These are phyloP conservation scores for Fusarium nisikadoi DNA, from an alignment of 2,329 filamentous ascomycete genomes.

Conservation along the genomic window DNA sequence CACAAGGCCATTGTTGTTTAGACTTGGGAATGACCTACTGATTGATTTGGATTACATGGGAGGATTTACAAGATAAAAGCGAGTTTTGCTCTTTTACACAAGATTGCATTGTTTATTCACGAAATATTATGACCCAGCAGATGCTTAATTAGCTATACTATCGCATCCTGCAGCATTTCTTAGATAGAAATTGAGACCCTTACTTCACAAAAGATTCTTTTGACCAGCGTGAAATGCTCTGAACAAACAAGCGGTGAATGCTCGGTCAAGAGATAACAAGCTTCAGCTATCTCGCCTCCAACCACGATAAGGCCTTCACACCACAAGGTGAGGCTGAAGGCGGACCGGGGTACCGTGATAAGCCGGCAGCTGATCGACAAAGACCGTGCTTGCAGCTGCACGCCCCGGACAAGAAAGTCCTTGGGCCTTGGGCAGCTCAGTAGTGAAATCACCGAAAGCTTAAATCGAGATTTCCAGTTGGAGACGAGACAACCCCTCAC, in stretches of 20 bases:
- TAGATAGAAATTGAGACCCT: slow-evolving; percentile 25
- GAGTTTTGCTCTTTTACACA: slow-evolving; percentile 29
- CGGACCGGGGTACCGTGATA: slow-evolving; percentile 18
- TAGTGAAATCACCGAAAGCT: slow-evolving; percentile 17
- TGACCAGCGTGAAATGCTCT: neutral
- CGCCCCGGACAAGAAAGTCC: slow-evolving; percentile 25
- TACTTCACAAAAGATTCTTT: neutral
- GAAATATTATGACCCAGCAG: slow-evolving; percentile 26
- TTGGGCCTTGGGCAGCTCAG: neutral
- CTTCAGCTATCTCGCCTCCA: neutral
- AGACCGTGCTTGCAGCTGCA: neutral
- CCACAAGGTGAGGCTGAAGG: slow-evolving; percentile 17
- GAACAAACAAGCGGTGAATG: slow-evolving; percentile 16
- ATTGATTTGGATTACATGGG: neutral
- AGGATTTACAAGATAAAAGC: slow-evolving; percentile 29
- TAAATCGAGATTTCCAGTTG: slow-evolving; percentile 21
- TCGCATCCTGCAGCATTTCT: slow-evolving; percentile 17
- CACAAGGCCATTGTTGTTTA: slow-evolving; percentile 38
- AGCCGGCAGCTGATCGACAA: slow-evolving; percentile 18
- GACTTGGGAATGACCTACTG: neutral
- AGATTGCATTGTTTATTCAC: slow-evolving; percentile 36
- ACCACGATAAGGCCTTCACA: slow-evolving; percentile 12
- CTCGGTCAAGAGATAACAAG: slow-evolving; percentile 22
- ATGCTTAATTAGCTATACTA: slow-evolving; percentile 23
- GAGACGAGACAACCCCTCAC: slow-evolving; percentile 22